Evolutionary conservation across 495 filamentous ascomycete genomes (phyloP).

Genomic region (Letharia lupina): DNA sequence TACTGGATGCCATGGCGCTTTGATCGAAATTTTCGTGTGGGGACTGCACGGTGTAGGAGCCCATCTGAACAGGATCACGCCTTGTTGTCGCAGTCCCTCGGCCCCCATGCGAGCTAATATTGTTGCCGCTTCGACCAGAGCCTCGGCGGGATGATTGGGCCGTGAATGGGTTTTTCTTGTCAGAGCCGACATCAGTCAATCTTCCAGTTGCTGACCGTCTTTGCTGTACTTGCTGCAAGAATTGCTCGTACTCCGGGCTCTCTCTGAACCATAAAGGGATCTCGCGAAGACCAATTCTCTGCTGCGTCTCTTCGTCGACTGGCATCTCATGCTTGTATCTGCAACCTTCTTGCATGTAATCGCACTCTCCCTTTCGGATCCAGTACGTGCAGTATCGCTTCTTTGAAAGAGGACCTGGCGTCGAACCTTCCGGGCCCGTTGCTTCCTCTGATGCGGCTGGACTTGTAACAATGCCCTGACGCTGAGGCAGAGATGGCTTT

Average conservation of each 20-base stretch:
- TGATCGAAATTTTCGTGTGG: not conserved
- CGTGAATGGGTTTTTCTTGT: not conserved
- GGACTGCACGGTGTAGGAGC: not conserved
- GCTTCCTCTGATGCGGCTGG: no score
- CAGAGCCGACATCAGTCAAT: not conserved
- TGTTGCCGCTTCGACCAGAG: not conserved
- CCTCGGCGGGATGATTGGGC: not conserved
- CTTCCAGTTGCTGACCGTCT: not conserved
- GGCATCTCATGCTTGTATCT: conserved; percentile 86
- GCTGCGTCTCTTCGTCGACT: conserved; percentile 46
- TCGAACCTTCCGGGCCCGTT: no score
- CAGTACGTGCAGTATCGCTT: conserved; percentile 84
- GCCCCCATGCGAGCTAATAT: not conserved
- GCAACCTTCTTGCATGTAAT: conserved; percentile 75
- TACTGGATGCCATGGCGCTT: not conserved
- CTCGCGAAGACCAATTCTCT: conserved; percentile 50
- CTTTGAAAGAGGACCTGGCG: conserved; percentile 26
- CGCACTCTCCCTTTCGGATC: conserved; percentile 75
- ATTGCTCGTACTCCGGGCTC: not conserved
- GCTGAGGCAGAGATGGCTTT: no score
- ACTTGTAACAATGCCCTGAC: no score
- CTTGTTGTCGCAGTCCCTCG: not conserved
- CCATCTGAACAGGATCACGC: not conserved
- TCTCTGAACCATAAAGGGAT: conserved; percentile 52
- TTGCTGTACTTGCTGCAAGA: not conserved